Conservation (phyloP, 495 filamentous ascomycete genomes). For the Penicillium subrubescens region DNA sequence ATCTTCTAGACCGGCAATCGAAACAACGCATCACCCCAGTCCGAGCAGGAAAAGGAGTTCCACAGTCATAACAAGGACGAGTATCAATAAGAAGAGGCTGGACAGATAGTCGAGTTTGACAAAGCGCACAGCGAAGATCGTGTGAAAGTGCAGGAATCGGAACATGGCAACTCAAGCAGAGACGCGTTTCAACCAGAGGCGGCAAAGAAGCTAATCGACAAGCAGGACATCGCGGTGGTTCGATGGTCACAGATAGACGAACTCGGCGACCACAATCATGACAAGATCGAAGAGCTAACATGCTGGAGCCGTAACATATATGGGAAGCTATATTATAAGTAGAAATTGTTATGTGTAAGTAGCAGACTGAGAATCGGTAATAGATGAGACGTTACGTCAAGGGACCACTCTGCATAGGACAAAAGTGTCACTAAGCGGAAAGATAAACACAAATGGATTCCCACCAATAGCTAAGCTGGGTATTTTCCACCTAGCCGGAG, state of each 20-base stretch:
- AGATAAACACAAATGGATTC: background rate
- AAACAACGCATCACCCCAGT: background rate
- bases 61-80: background rate
- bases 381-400: background rate
- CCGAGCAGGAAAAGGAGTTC: background rate
- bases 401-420: background rate
- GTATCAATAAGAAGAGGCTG: background rate
- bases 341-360: background rate
- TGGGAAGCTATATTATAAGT: background rate
- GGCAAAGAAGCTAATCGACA: background rate
- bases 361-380: background rate
- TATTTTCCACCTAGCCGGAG: too few species aligned
- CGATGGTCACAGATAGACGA: background rate
- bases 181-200: background rate
- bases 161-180: background rate
- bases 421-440: background rate
- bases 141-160: background rate
- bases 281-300: background rate
- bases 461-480: background rate
- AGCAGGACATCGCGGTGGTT: background rate
- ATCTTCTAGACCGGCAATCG: background rate
- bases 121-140: background rate
- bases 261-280: background rate
- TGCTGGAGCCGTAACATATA: background rate
- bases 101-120: background rate